Evolutionary conservation across 1,284 basidiomycete genomes (phyloP).

Genomic region (Ustilago nuda): DNA sequence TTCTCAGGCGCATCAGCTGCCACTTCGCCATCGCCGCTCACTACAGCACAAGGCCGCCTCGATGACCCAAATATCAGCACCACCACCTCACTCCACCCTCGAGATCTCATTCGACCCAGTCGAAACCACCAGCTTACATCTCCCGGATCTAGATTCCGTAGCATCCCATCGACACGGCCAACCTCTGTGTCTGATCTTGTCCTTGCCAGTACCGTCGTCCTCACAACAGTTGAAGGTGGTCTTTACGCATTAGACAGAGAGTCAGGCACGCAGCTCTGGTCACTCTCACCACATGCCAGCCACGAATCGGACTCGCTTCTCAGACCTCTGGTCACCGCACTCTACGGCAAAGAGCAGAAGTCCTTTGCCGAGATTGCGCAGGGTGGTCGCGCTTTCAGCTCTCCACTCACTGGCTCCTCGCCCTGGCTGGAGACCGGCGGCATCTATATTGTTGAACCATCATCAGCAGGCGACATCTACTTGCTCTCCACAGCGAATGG

Average conservation of each 20-base stretch:
- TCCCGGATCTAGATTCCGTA: slow-evolving; percentile 34
- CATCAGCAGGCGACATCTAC: slow-evolving; percentile 84
- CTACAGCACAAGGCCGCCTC: slow-evolving; percentile 6
- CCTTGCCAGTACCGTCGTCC: slow-evolving; percentile 80
- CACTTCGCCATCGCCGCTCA: neutral
- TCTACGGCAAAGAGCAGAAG: slow-evolving; percentile 55
- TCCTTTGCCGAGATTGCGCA: slow-evolving; percentile 59
- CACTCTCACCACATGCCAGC: slow-evolving; percentile 41
- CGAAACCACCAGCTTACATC: slow-evolving; percentile 23
- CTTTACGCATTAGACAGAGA: slow-evolving; percentile 86
- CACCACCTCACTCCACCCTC: slow-evolving; percentile 14
- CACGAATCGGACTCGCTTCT: slow-evolving; percentile 50
- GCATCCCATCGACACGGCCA: slow-evolving; percentile 29
- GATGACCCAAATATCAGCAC: slow-evolving; percentile 27
- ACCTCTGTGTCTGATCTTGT: slow-evolving; percentile 71
- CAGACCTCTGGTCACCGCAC: slow-evolving; percentile 57
- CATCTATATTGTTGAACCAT: slow-evolving; percentile 89
- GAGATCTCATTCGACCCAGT: slow-evolving; percentile 26
- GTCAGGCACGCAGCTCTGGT: slow-evolving; percentile 73
- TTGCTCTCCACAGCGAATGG: slow-evolving; percentile 74
- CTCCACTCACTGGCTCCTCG: slow-evolving; percentile 37
- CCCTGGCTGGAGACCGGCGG: slow-evolving; percentile 75
- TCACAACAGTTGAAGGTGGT: slow-evolving; percentile 89
- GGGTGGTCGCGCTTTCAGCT: slow-evolving; percentile 34
- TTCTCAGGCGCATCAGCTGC: slow-evolving; percentile 21